Base-by-base conservation (phyloP, 352 stramenopile species). In the Thalassiosira livingstoniorum region DNA sequence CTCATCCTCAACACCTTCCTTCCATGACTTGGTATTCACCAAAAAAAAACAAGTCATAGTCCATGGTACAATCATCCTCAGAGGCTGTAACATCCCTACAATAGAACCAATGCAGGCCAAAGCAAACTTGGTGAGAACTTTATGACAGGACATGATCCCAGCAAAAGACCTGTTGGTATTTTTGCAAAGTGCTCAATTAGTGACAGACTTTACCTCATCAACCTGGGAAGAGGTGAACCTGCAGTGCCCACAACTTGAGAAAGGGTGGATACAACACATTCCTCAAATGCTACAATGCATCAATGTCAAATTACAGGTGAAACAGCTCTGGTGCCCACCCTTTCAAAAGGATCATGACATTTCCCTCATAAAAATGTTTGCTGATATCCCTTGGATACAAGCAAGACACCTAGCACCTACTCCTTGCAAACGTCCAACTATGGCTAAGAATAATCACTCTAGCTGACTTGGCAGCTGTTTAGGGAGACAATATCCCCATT, bases 401-500 rank as follows among this genome's bases (percentile, higher is more conserved):
- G 7, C 39, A 7, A 7, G 39, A 7, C 39, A 18, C 39, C 39
- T 47, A 18, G 7, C 15, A 18, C 39, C 15, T 47, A 27, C 61
- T 13, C 45, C 45, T 31, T n/a, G n/a, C n/a, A n/a, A 11, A 68
- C 7, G 25, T 47, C 7, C 5, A 34, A 4, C 15, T 68, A 11
- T 70, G 35, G 23, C 27, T 57, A 15, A 4, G 23, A 23, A 37
- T 70, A 18, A 70, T 31, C 37, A 70, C 37, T 11, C 5, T 70
- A 13, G 62, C 62, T 2, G 62, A 57, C 2, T 34, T 57, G 2
- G 62, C 62, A 29, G 37, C 53, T 34, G n/a, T 29, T 10, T 27
- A 58, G 5, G 35, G 62, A 39, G 11, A 10, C 4, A 55, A 4
- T 2, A 70, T 70, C n/a, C 1, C 1, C 37, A 27, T 34, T n/a